These are phyloP conservation scores for Kickxella alabastrina DNA, from an alignment of 192 early-diverging fungal genomes.

Conservation along the genomic window DNA sequence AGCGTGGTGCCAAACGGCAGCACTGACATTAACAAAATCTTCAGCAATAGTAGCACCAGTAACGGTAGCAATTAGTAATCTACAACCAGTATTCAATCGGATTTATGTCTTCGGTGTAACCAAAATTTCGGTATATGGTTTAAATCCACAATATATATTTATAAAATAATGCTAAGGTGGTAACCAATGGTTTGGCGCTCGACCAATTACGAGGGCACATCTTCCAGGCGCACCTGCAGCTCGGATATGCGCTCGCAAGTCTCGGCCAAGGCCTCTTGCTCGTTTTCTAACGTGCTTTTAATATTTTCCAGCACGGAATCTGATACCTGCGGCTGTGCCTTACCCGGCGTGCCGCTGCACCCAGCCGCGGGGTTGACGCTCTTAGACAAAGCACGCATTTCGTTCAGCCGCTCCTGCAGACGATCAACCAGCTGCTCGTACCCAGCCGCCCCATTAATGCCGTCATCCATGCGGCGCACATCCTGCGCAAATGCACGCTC, in stretches of 20 bases:
- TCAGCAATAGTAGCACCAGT: too few relatives aligned
- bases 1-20: conserved; percentile 6
- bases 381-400: conserved; percentile 16
- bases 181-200: too few relatives aligned
- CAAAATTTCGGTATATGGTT: background rate
- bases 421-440: conserved; percentile 12
- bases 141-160: too few relatives aligned
- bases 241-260: conserved; percentile 31
- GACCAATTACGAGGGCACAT: too few relatives aligned
- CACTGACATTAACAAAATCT: background rate
- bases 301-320: conserved; percentile 13
- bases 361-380: conserved; percentile 4
- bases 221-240: conserved; percentile 28
- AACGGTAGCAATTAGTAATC: too few relatives aligned
- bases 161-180: background rate
- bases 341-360: conserved; percentile 3
- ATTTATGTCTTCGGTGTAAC: background rate
- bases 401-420: conserved; percentile 29
- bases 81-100: too few relatives aligned
- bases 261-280: conserved; percentile 18
- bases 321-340: conserved; percentile 9
- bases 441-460: conserved; percentile 28
- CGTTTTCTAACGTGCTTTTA: conserved; percentile 18
- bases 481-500: conserved; percentile 47
- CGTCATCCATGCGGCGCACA: conserved; percentile 23